Percentiles rank a stretch among this genome's conserved stretches.
phyloP scores from a whole-genome alignment of 805 yeast species.

The Pichia pseudocactophila region DNA sequence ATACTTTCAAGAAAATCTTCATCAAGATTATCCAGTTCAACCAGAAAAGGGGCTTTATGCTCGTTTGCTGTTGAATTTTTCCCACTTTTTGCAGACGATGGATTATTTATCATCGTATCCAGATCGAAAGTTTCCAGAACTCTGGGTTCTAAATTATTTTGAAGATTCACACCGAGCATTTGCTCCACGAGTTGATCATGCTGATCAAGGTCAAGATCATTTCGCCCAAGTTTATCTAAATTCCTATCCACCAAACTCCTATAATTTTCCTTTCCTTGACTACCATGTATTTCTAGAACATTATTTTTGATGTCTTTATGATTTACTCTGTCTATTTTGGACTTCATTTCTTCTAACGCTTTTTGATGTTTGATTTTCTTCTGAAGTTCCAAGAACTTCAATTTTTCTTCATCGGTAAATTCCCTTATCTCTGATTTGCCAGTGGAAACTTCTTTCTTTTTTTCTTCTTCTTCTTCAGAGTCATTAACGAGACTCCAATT shows the following conservation, averaged over 20 bases:
- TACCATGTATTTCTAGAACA: slow-evolving; percentile 11
- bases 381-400: slow-evolving; percentile 11
- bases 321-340: neutral
- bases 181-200: slow-evolving; percentile 12
- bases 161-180: slow-evolving; percentile 8
- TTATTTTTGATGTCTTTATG: slow-evolving; percentile 1
- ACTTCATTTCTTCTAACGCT: slow-evolving; percentile 10
- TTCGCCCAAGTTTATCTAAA: neutral
- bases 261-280: slow-evolving; percentile 13
- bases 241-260: slow-evolving; percentile 7
- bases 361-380: slow-evolving; percentile 13
- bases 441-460: neutral
- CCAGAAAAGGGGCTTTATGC: neutral
- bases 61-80: neutral
- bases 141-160: neutral
- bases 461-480: neutral
- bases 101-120: neutral
- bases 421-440: slow-evolving; percentile 7
- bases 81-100: neutral
- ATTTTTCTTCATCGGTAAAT: slow-evolving; percentile 13
- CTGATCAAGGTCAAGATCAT: neutral
- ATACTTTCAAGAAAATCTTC: slow-evolving; percentile 9
- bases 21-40: slow-evolving; percentile 10
- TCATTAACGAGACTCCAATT: slow-evolving; percentile 5
- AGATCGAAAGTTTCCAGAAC: neutral